Conservation (phyloP, 2,329 filamentous ascomycete species). For the Stagonosporopsis chrysanthemi region DNA sequence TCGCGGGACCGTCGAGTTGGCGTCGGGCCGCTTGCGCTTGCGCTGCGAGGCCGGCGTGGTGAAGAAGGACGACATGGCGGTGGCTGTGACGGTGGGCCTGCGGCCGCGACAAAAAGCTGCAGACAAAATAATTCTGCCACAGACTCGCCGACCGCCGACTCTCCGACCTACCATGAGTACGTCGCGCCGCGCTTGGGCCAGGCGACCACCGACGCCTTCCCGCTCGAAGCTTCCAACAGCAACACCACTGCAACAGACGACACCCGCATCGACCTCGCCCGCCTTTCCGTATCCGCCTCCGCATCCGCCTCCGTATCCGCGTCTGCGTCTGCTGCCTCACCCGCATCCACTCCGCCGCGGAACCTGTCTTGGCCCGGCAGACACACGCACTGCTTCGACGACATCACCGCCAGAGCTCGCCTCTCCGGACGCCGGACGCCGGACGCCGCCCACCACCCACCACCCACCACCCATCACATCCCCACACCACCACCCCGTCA, state of each 20-base stretch:
- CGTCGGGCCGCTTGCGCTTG: conserved; percentile 78
- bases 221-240: conserved; percentile 34
- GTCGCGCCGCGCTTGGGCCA: conserved; percentile 25
- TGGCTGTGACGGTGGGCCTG: not conserved
- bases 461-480: conserved; percentile 10
- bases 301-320: too few species aligned
- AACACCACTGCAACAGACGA: conserved; percentile 9
- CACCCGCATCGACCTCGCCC: conserved; percentile 4
- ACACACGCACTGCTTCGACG: conserved; percentile 1
- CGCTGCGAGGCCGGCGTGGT: conserved; percentile 84
- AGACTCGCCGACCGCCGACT: conserved; percentile 22
- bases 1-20: conserved; percentile 63
- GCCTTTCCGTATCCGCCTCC: not conserved
- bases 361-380: not conserved
- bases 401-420: conserved; percentile 18
- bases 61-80: conserved; percentile 82
- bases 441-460: conserved; percentile 9
- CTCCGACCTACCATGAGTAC: conserved; percentile 5
- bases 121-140: not conserved
- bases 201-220: conserved; percentile 6
- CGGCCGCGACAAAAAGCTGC: not conserved
- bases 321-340: not conserved
- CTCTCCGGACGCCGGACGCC: conserved; percentile 20
- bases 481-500: conserved; percentile 13
- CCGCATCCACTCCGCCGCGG: not conserved